Evolutionary conservation across 257 asterid species (phyloP).

Genomic region (Prunella vulgaris): DNA sequence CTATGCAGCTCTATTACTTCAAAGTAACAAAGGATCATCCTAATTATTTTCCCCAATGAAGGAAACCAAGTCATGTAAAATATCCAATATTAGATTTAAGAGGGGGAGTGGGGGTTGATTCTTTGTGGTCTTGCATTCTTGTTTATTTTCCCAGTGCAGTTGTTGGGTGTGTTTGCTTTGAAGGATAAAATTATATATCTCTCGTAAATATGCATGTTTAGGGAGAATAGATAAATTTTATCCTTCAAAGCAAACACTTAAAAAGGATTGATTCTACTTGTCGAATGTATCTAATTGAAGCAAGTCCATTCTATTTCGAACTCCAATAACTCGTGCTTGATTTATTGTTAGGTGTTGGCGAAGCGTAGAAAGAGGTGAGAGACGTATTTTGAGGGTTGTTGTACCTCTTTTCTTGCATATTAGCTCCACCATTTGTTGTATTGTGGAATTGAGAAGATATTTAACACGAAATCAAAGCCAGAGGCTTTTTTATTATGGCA

Average conservation of each 20-base stretch:
- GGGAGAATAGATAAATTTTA: no score
- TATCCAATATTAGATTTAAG: neutral
- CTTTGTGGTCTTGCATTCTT: neutral
- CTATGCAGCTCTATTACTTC: no score
- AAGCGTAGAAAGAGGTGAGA: slow-evolving; percentile 57
- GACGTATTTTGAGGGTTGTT: slow-evolving; percentile 20
- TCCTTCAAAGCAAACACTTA: no score
- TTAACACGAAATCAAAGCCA: slow-evolving; percentile 18
- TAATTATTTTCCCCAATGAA: neutral
- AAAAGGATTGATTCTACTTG: neutral
- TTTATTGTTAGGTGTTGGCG: slow-evolving; percentile 42
- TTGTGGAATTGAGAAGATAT: slow-evolving; percentile 38
- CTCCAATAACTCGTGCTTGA: neutral
- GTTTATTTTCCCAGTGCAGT: neutral
- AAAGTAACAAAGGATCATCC: neutral
- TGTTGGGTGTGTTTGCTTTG: no score
- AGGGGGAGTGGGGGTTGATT: neutral
- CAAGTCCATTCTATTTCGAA: neutral
- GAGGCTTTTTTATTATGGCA: slow-evolving; percentile 29
- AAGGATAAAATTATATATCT: no score
- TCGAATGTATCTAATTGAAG: neutral
- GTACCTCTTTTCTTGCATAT: slow-evolving; percentile 31
- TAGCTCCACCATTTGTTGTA: slow-evolving; percentile 32
- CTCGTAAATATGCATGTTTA: no score
- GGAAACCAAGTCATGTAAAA: neutral